phyloP scores from a whole-genome alignment of 1,284 basidiomycete genomes.

The Leucocoprinus gongylophorus region DNA sequence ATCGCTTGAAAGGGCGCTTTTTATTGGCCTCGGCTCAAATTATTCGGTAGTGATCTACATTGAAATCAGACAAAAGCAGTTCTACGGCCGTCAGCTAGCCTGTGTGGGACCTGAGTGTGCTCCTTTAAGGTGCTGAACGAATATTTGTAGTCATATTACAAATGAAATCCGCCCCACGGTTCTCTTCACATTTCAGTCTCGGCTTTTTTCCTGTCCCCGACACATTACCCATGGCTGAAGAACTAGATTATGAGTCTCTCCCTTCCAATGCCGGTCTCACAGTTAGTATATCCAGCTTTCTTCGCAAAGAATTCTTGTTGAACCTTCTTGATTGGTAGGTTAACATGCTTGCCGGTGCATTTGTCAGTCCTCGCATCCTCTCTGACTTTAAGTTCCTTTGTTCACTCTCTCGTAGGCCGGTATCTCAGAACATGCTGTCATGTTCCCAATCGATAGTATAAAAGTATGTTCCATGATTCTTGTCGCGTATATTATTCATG shows the following conservation, averaged over 20 bases:
- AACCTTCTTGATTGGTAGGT: slow-evolving; percentile 42
- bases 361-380: slow-evolving; percentile 51
- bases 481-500: neutral
- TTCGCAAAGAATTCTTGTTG: slow-evolving; percentile 2
- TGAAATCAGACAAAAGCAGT: no score
- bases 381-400: slow-evolving; percentile 5
- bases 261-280: slow-evolving; percentile 69
- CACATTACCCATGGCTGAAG: slow-evolving; percentile 41
- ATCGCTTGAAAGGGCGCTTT: no score
- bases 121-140: no score
- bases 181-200: neutral
- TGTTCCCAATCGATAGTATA: slow-evolving; percentile 98
- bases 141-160: no score
- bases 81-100: no score
- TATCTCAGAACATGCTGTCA: slow-evolving; percentile 98
- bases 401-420: slow-evolving; percentile 61
- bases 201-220: neutral
- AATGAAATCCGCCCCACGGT: neutral
- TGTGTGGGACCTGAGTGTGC: no score
- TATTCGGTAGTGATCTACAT: no score
- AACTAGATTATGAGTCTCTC: slow-evolving; percentile 72
- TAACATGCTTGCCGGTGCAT: slow-evolving; percentile 95
- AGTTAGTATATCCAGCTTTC: slow-evolving; percentile 35
- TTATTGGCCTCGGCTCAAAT: no score
- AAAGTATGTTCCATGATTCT: slow-evolving; percentile 56